These are phyloP conservation scores for Ceratonia siliqua DNA, from an alignment of 306 rosid genomes.

Conservation along the genomic window DNA sequence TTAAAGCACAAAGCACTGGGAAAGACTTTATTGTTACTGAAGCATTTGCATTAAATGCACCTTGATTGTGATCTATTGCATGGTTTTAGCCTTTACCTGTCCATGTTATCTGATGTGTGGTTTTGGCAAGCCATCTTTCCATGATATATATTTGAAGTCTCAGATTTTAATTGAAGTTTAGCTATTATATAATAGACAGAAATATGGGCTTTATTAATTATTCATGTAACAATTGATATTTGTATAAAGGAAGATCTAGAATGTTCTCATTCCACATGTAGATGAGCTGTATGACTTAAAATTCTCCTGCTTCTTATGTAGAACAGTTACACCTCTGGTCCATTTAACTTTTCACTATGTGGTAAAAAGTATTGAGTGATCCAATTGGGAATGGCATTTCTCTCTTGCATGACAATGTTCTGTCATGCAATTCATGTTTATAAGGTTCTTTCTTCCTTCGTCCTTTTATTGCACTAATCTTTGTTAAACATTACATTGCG, in stretches of 20 bases:
- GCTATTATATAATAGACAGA: neutral
- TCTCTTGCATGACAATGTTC: neutral
- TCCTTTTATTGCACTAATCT: neutral
- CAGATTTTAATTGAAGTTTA: neutral
- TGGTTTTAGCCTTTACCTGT: neutral
- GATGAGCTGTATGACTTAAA: neutral
- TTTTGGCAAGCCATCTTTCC: neutral
- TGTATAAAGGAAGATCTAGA: neutral
- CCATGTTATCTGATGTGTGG: conserved; percentile 2
- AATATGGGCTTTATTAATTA: neutral
- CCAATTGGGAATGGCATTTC: conserved; percentile 16
- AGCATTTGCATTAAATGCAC: neutral
- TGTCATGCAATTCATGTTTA: conserved; percentile 6
- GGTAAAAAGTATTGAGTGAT: conserved; percentile 10
- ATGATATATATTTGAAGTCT: conserved; percentile 7
- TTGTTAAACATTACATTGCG: neutral
- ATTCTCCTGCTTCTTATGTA: neutral
- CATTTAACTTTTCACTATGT: neutral
- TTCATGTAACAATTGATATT: neutral
- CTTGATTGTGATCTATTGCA: conserved; percentile 16
- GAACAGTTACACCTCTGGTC: neutral
- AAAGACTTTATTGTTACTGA: neutral
- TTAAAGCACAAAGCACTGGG: neutral
- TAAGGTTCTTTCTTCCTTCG: conserved; percentile 4
- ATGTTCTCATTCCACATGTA: neutral